Conservation (phyloP, 345 rosid genomes). For the Ailanthus altissimus region DNA sequence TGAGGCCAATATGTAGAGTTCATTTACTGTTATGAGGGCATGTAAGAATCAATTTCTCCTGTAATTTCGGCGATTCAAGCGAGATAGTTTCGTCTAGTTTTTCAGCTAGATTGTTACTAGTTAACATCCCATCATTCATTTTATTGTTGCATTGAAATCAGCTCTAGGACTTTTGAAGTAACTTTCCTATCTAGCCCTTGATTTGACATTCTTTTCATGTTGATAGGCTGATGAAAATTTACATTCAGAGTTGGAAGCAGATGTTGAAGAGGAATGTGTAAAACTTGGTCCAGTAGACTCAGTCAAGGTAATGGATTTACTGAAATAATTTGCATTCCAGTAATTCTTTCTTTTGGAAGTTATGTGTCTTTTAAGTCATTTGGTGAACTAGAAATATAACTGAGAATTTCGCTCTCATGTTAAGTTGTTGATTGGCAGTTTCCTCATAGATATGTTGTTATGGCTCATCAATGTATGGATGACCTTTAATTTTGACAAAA, state of each 20-base stretch:
- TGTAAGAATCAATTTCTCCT: not conserved
- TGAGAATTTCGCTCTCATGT: not conserved
- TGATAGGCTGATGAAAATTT: conserved; percentile 77
- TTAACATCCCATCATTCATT: not conserved
- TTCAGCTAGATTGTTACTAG: not conserved
- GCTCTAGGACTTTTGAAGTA: not conserved
- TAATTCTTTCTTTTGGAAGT: not conserved
- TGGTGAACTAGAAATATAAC: not conserved
- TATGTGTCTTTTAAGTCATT: not conserved
- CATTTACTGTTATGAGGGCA: not conserved
- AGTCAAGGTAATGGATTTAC: conserved; percentile 58
- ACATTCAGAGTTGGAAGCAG: conserved; percentile 70
- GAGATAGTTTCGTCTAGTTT: not conserved
- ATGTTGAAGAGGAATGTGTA: conserved; percentile 77
- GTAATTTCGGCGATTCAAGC: not conserved
- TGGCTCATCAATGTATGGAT: not conserved
- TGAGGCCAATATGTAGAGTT: not conserved
- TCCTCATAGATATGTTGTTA: not conserved
- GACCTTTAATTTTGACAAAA: not conserved
- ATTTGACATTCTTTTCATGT: conserved; percentile 20
- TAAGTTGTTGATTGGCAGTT: not conserved
- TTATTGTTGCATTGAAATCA: not conserved
- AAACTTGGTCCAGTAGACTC: conserved; percentile 84
- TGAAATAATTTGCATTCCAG: not conserved
- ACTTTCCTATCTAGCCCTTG: conserved; percentile 2